Evolutionary conservation across 768 basidiomycete species (phyloP).

Genomic region (Phlebiopsis gigantea): DNA sequence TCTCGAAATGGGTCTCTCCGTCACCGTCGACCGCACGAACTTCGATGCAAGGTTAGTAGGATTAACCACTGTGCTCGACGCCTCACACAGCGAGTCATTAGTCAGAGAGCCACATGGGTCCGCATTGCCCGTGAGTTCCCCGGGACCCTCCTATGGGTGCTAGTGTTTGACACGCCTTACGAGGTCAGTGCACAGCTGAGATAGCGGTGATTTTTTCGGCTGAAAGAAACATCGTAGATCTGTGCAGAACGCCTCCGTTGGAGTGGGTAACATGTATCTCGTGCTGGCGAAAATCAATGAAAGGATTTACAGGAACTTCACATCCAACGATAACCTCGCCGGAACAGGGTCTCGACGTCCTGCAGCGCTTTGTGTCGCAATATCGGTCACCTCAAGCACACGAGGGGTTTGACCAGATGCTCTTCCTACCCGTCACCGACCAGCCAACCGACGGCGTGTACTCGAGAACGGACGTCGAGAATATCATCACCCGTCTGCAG

Average conservation of each 20-base stretch:
- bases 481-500: slow-evolving; percentile 47
- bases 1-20: slow-evolving; percentile 57
- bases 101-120: slow-evolving; percentile 73
- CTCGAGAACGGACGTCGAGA: slow-evolving; percentile 43
- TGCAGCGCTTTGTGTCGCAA: slow-evolving; percentile 60
- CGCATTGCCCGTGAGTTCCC: slow-evolving; percentile 64
- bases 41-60: slow-evolving; percentile 51
- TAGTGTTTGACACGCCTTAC: slow-evolving; percentile 76
- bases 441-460: slow-evolving; percentile 37
- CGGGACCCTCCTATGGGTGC: slow-evolving; percentile 59
- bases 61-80: neutral
- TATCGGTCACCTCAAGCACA: slow-evolving; percentile 47
- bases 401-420: slow-evolving; percentile 66
- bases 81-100: slow-evolving; percentile 22
- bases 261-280: slow-evolving; percentile 38
- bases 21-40: slow-evolving; percentile 77
- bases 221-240: too few relatives aligned
- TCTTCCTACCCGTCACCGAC: slow-evolving; percentile 31
- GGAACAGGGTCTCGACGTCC: slow-evolving; percentile 52
- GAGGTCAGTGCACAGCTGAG: slow-evolving; percentile 40
- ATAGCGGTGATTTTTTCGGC: too few relatives aligned
- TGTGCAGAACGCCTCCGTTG: slow-evolving; percentile 55
- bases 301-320: slow-evolving; percentile 43
- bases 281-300: neutral
- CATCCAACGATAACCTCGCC: slow-evolving; percentile 74